Conservation (phyloP, 805 yeast species). For the Barnettozyma sp. region DNA sequence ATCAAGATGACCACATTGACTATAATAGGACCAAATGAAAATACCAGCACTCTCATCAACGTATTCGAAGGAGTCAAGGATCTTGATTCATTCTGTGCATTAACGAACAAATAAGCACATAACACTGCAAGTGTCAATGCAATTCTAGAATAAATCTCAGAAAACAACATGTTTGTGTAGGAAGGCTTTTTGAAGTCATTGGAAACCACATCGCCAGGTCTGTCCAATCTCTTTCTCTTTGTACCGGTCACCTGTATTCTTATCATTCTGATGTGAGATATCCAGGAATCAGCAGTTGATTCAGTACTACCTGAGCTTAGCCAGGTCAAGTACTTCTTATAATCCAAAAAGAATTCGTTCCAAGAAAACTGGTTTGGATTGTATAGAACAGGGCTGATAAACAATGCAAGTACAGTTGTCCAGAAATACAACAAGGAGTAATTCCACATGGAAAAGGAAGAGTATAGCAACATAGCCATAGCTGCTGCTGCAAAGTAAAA, state of each 20-base stretch:
- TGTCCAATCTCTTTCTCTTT: slow-evolving; percentile 36
- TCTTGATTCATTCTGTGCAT: slow-evolving; percentile 43
- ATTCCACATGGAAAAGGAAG: slow-evolving; percentile 59
- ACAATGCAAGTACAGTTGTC: slow-evolving; percentile 49
- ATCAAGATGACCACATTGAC: slow-evolving; percentile 37
- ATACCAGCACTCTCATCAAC: slow-evolving; percentile 36
- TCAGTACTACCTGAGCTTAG: slow-evolving; percentile 45
- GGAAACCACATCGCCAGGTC: slow-evolving; percentile 33
- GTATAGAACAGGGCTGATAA: slow-evolving; percentile 53
- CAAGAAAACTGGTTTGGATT: slow-evolving; percentile 63
- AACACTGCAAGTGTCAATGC: slow-evolving; percentile 30
- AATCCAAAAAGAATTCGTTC: slow-evolving; percentile 57
- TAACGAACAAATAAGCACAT: slow-evolving; percentile 46
- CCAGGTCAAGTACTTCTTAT: slow-evolving; percentile 37
- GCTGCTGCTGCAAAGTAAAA: slow-evolving; percentile 56
- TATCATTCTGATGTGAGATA: slow-evolving; percentile 40
- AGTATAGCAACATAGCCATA: slow-evolving; percentile 45
- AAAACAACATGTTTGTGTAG: slow-evolving; percentile 33
- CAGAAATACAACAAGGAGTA: slow-evolving; percentile 51
- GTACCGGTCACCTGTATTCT: slow-evolving; percentile 54
- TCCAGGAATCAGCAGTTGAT: slow-evolving; percentile 32
- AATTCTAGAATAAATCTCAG: slow-evolving; percentile 36
- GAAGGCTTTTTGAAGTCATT: slow-evolving; percentile 47
- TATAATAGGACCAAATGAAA: slow-evolving; percentile 42
- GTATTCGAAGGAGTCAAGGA: slow-evolving; percentile 32